A percentile compares a stretch with the other conserved stretches of the same genome.
Evolutionary conservation across 139 green algal genomes (phyloP).

Genomic region (Chlamydomonas sphaeroides): DNA sequence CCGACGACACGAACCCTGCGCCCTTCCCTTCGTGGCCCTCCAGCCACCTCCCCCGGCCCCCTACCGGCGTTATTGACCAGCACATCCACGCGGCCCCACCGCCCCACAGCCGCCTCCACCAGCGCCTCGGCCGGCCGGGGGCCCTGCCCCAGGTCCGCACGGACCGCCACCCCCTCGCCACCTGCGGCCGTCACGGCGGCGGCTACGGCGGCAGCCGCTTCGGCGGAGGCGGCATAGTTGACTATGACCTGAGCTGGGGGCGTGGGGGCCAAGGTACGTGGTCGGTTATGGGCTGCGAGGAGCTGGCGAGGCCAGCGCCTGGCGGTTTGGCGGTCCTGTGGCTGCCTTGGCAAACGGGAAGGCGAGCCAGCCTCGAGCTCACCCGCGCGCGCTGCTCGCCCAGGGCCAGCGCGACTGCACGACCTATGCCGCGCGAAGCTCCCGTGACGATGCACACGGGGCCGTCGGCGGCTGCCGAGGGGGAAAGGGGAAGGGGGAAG

Average conservation of each 20-base stretch:
- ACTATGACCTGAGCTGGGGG: slow-evolving; percentile 83
- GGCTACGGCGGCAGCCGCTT: no score
- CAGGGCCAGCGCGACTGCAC: slow-evolving; percentile 89
- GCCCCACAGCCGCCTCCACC: slow-evolving; percentile 77
- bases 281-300: no score
- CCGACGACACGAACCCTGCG: no score
- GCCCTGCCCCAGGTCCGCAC: slow-evolving; percentile 77
- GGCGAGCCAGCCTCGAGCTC: background rate
- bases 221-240: slow-evolving; percentile 68
- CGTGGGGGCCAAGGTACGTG: no score
- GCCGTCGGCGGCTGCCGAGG: slow-evolving; percentile 20
- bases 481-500: no score
- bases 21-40: no score
- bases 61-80: slow-evolving; percentile 98
- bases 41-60: no score
- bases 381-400: slow-evolving; percentile 77
- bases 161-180: slow-evolving; percentile 85
- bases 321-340: no score
- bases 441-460: slow-evolving; percentile 93
- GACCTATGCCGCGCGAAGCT: slow-evolving; percentile 93
- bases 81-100: slow-evolving; percentile 94
- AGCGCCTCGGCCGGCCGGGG: slow-evolving; percentile 76
- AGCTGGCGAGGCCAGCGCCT: no score
- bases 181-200: slow-evolving; percentile 52
- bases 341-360: no score